Percentiles rank a stretch among this genome's conserved stretches.
phyloP scores from a whole-genome alignment of 306 rosid genomes.

The Cercis canadensis region DNA sequence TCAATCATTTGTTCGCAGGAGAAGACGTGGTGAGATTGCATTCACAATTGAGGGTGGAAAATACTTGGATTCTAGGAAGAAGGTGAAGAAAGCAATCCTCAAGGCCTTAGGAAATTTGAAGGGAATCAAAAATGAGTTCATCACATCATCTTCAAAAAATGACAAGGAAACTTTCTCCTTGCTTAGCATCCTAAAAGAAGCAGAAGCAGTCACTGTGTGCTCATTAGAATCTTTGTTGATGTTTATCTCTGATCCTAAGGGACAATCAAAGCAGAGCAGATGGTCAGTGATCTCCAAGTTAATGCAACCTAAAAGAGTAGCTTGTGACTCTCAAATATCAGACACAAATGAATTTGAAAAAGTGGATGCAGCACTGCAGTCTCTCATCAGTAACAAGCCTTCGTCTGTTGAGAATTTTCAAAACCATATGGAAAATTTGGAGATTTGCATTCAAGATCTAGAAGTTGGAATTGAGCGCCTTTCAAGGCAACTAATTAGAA shows the following conservation, averaged over 20 bases:
- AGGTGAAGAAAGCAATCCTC: conserved; percentile 38
- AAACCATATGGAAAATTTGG: conserved; percentile 35
- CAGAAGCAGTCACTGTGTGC: conserved; percentile 41
- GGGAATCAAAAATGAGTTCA: conserved; percentile 27
- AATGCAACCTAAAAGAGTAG: conserved; percentile 43
- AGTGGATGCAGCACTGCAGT: conserved; percentile 43
- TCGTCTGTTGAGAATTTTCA: conserved; percentile 23
- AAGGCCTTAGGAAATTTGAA: conserved; percentile 41
- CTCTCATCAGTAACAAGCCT: conserved; percentile 32
- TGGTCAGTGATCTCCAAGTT: conserved; percentile 45
- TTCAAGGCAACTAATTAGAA: conserved; percentile 42
- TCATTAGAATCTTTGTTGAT: conserved; percentile 41
- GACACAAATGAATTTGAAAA: conserved; percentile 37
- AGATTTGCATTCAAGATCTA: conserved; percentile 38
- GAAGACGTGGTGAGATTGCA: conserved; percentile 34
- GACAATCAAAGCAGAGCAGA: conserved; percentile 39
- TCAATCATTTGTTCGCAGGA: conserved; percentile 36
- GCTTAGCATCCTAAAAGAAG: conserved; percentile 41
- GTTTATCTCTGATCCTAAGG: conserved; percentile 38
- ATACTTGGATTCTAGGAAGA: conserved; percentile 43
- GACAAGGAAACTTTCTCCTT: conserved; percentile 17
- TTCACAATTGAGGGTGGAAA: conserved; percentile 35
- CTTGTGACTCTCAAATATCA: conserved; percentile 34
- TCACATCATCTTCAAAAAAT: conserved; percentile 28
- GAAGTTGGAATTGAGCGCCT: conserved; percentile 35